phyloP scores from a whole-genome alignment of 2,329 filamentous ascomycete species.

The Sarocladium brachiariae region DNA sequence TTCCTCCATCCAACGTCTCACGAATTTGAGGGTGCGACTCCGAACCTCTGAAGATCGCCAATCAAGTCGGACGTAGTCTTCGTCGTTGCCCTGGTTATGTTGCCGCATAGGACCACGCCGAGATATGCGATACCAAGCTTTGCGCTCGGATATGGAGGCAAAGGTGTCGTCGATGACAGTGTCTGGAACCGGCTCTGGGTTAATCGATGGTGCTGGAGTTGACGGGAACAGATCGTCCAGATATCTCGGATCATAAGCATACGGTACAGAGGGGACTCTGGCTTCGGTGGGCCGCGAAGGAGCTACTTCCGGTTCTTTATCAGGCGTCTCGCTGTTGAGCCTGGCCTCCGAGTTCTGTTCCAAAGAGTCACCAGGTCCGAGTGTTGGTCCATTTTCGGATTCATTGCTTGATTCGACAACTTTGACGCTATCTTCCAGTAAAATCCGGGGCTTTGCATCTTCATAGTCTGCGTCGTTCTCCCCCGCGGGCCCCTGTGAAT shows the following conservation, averaged over 20 bases:
- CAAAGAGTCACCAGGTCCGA: no score
- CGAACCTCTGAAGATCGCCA: conserved; percentile 52
- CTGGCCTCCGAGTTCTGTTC: not conserved
- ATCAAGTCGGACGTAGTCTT: conserved; percentile 51
- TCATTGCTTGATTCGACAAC: no score
- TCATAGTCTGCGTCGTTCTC: no score
- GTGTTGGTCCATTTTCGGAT: no score
- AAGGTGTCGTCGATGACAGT: conserved; percentile 46
- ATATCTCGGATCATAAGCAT: conserved; percentile 26
- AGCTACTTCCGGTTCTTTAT: not conserved
- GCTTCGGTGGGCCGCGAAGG: not conserved
- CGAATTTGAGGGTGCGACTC: conserved; percentile 47
- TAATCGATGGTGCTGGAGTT: conserved; percentile 17
- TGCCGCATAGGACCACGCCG: conserved; percentile 52
- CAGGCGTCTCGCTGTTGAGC: not conserved
- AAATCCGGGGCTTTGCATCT: no score
- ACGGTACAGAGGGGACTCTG: conserved; percentile 15
- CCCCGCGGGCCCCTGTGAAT: no score
- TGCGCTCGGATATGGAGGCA: conserved; percentile 48
- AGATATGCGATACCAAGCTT: conserved; percentile 59
- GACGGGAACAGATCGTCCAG: conserved; percentile 27
- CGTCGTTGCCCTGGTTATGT: conserved; percentile 45
- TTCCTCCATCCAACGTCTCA: conserved; percentile 60
- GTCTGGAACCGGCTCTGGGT: conserved; percentile 35
- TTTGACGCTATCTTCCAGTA: no score